Percentiles rank a stretch among this genome's conserved stretches.
Conservation (phyloP, 148 eudicot genomes). For the Pharnaceum exiguum region DNA sequence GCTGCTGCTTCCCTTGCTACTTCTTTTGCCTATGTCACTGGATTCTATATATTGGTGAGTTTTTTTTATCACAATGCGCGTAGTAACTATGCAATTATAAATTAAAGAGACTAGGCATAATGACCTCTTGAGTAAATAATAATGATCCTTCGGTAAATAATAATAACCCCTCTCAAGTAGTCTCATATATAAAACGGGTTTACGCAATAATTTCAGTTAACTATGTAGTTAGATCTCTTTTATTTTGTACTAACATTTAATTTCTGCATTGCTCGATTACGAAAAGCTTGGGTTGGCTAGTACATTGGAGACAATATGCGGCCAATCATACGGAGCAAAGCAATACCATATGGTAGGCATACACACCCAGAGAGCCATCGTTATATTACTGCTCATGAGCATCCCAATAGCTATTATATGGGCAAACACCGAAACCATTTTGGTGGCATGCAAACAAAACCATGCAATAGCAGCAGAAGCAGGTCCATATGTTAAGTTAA, state of each 20-base stretch:
- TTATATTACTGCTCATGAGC: conserved; percentile 38
- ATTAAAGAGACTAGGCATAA: too few relatives aligned
- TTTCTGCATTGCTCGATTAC: too few relatives aligned
- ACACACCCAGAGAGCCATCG: conserved; percentile 60
- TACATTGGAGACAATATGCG: conserved; percentile 65
- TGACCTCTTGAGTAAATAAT: too few relatives aligned
- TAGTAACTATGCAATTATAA: too few relatives aligned
- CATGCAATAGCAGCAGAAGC: conserved; percentile 54
- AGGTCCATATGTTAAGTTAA: conserved; percentile 39
- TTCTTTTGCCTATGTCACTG: conserved; percentile 47
- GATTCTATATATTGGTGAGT: conserved; percentile 48
- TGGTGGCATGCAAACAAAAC: conserved; percentile 43
- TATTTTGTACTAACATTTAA: too few relatives aligned
- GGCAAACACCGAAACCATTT: conserved; percentile 43
- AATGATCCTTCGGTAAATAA: too few relatives aligned
- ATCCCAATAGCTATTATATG: conserved; percentile 49
- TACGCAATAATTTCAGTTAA: too few relatives aligned
- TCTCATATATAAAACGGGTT: too few relatives aligned
- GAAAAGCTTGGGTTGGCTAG: conserved; percentile 62
- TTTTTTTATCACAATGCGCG: too few relatives aligned
- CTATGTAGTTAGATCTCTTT: too few relatives aligned
- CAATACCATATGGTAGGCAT: conserved; percentile 59
- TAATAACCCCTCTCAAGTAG: too few relatives aligned
- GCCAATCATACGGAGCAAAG: conserved; percentile 35
- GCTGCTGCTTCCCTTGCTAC: conserved; percentile 56